A percentile compares a stretch with the other conserved stretches of the same genome.
phyloP scores from a whole-genome alignment of 2,329 filamentous ascomycete genomes.

The Zalaria obscura region DNA sequence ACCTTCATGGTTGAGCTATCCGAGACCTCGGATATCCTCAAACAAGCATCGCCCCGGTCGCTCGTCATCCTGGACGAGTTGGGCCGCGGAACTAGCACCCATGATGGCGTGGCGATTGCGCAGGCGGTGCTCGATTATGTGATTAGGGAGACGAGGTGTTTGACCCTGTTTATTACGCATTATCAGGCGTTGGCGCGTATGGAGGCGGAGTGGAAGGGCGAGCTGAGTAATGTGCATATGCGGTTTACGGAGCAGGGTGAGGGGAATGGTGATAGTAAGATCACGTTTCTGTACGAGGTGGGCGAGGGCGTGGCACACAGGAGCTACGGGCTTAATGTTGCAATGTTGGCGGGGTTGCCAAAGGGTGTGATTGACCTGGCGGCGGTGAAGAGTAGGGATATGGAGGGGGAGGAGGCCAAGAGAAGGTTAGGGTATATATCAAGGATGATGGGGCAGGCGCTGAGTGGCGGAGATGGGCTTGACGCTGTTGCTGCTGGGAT shows the following conservation, averaged over 20 bases:
- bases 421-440: conserved; percentile 39
- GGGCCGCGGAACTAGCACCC: conserved; percentile 82
- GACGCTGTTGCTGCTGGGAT: conserved; percentile 27
- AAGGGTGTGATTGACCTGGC: conserved; percentile 65
- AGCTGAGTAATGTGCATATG: conserved; percentile 87
- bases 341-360: conserved; percentile 70
- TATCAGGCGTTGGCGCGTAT: conserved; percentile 78
- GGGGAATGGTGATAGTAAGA: conserved; percentile 51
- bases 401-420: conserved; percentile 59
- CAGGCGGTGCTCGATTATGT: conserved; percentile 81
- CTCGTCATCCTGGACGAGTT: conserved; percentile 92
- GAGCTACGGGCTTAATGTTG: conserved; percentile 89
- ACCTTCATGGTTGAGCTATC: conserved; percentile 98
- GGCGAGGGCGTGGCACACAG: conserved; percentile 83
- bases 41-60: conserved; percentile 69
- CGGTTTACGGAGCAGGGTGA: conserved; percentile 50
- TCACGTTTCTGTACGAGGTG: conserved; percentile 92
- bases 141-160: conserved; percentile 55
- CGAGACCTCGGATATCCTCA: conserved; percentile 83
- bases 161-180: conserved; percentile 94
- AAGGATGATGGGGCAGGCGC: conserved; percentile 8
- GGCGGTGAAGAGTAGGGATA: conserved; percentile 59
- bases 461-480: conserved; percentile 15
- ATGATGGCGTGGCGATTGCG: conserved; percentile 92
- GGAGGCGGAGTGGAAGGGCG: conserved; percentile 48